A percentile compares a stretch with the other conserved stretches of the same genome.
Evolutionary conservation across 768 basidiomycete species (phyloP).

Genomic region (Pisolithus albus): DNA sequence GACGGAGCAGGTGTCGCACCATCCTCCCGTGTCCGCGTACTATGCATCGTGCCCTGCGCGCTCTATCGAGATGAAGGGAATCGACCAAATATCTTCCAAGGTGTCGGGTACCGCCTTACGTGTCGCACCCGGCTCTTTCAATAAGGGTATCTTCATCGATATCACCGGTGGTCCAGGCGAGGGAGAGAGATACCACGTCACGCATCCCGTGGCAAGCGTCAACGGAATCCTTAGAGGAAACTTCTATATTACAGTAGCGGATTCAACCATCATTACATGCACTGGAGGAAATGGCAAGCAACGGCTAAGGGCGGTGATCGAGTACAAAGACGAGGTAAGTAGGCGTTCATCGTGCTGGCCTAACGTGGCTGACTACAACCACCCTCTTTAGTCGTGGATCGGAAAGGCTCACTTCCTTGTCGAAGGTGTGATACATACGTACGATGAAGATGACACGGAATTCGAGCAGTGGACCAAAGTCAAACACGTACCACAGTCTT

Average conservation of each 20-base stretch:
- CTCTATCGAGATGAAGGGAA: constrained; percentile 63
- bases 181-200: constrained; percentile 81
- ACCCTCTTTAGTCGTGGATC: constrained; percentile 64
- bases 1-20: constrained; percentile 95
- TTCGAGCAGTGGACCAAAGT: constrained; percentile 75
- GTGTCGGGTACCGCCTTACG: constrained; percentile 84
- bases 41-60: constrained; percentile 71
- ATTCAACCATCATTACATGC: constrained; percentile 77
- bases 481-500: constrained; percentile 80
- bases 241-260: constrained; percentile 85
- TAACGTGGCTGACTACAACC: background rate
- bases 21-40: constrained; percentile 89
- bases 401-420: constrained; percentile 78
- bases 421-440: constrained; percentile 87
- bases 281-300: constrained; percentile 54
- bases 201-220: constrained; percentile 83
- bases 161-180: constrained; percentile 67
- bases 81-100: constrained; percentile 92
- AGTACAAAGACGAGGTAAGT: constrained; percentile 93
- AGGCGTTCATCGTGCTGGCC: background rate
- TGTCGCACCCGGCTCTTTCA: constrained; percentile 74
- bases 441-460: constrained; percentile 54
- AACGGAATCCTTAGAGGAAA: constrained; percentile 89
- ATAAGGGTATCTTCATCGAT: constrained; percentile 83
- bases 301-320: constrained; percentile 74